phyloP scores from a whole-genome alignment of 176 grass and related monocot species.

The Chrysopogon serrulatus region DNA sequence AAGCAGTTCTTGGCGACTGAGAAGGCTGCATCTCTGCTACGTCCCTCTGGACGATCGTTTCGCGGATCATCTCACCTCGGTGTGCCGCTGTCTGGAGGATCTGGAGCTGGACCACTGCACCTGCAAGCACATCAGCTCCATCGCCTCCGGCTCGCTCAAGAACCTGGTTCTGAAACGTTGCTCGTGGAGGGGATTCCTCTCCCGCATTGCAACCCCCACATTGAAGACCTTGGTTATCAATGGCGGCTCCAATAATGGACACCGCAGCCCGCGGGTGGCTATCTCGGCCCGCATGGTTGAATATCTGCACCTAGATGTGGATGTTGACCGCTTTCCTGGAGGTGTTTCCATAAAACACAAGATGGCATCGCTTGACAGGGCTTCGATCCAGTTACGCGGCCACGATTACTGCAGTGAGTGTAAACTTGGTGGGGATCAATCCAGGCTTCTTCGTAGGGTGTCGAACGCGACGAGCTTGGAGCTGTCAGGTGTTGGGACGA shows the following conservation, averaged over 20 bases:
- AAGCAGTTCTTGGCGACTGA: background rate
- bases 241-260: background rate
- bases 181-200: too few relatives aligned
- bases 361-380: background rate
- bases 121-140: background rate
- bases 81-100: background rate
- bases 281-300: background rate
- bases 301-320: background rate
- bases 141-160: background rate
- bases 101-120: background rate
- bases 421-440: background rate
- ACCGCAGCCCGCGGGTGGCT: background rate
- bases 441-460: background rate
- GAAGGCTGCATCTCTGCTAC: background rate
- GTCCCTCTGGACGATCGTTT: background rate
- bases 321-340: background rate
- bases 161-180: background rate
- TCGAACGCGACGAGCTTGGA: background rate
- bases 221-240: background rate
- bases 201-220: background rate
- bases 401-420: too few relatives aligned
- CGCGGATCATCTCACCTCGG: background rate
- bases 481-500: background rate
- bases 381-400: background rate
- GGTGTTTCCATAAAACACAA: background rate